Evolutionary conservation across 257 asterid genomes (phyloP).

Genomic region (Solanum piurae): DNA sequence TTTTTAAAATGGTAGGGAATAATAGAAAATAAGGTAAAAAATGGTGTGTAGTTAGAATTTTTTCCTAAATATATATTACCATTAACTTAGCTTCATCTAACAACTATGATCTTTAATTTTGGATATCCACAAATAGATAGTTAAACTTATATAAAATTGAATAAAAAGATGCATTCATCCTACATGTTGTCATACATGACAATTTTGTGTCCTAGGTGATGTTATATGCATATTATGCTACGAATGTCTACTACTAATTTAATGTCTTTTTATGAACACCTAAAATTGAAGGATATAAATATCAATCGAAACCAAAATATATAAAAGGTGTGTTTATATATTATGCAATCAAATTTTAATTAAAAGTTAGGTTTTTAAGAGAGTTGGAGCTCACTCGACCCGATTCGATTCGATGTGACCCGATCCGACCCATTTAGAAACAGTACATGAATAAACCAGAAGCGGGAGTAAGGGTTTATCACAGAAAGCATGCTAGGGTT

Average conservation of each 20-base stretch:
- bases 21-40: no score
- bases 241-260: neutral
- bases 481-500: constrained; percentile 2
- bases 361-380: neutral
- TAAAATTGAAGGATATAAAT: neutral
- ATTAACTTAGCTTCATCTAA: neutral
- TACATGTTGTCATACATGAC: neutral
- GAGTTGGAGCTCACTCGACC: neutral
- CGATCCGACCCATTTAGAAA: neutral
- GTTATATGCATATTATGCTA: no score
- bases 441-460: neutral
- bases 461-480: constrained; percentile 6
- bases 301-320: neutral
- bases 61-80: no score
- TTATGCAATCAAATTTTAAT: neutral
- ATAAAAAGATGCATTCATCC: no score
- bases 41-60: no score
- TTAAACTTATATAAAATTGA: no score
- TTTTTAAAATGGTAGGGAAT: no score
- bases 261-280: neutral
- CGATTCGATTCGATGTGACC: neutral
- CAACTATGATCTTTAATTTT: no score
- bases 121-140: fast-evolving
- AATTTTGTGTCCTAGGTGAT: no score
- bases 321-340: neutral